Percentiles rank a stretch among this genome's conserved stretches.
Evolutionary conservation across 2,329 filamentous ascomycete genomes (phyloP).

Genomic region (Alternaria atra): DNA sequence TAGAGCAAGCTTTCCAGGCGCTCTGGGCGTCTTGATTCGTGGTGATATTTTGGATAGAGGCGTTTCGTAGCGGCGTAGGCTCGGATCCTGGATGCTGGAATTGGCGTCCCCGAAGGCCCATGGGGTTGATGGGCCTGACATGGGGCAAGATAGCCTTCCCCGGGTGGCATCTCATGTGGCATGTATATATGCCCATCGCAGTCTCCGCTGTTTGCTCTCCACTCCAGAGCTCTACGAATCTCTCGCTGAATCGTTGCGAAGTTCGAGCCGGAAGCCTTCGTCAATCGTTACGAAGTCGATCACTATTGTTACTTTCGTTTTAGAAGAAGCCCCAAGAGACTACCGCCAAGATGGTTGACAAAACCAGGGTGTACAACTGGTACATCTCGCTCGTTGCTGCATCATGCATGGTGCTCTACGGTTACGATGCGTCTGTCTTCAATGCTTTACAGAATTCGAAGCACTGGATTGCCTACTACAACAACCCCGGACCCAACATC

Average conservation of each 20-base stretch:
- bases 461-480: conserved; percentile 72
- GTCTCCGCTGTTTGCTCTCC: conserved; percentile 17
- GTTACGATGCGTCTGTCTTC: conserved; percentile 78
- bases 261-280: conserved; percentile 16
- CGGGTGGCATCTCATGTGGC: conserved; percentile 22
- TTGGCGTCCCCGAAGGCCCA: conserved; percentile 27
- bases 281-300: not conserved
- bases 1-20: conserved; percentile 33
- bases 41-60: conserved; percentile 33
- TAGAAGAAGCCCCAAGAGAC: conserved; percentile 1
- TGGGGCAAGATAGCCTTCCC: conserved; percentile 15
- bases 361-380: conserved; percentile 59
- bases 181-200: conserved; percentile 32
- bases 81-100: conserved; percentile 26
- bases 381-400: conserved; percentile 75
- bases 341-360: conserved; percentile 43
- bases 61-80: conserved; percentile 7
- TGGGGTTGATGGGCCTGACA: conserved; percentile 32
- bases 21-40: conserved; percentile 41
- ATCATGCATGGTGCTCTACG: conserved; percentile 78
- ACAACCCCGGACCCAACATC: conserved; percentile 56
- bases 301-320: not conserved
- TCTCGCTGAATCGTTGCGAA: conserved; percentile 29
- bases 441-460: conserved; percentile 74
- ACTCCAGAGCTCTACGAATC: conserved; percentile 20